These are phyloP conservation scores for Neonothopanus nambi DNA, from an alignment of 1,284 basidiomycete genomes.

Conservation along the genomic window DNA sequence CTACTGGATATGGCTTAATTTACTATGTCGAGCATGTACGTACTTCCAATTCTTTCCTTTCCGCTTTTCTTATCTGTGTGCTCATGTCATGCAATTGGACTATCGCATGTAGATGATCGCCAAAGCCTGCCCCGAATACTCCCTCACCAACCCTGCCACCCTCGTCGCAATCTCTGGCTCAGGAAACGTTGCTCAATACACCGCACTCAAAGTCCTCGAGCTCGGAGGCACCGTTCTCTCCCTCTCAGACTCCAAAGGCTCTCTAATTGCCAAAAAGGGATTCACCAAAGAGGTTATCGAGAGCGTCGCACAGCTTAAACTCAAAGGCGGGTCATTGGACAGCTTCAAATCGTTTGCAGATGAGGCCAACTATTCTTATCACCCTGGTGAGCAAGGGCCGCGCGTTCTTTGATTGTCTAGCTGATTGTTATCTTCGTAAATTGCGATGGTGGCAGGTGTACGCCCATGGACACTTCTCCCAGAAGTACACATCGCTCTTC, in stretches of 20 bases:
- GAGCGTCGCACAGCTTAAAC: constrained; percentile 63
- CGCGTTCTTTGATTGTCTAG: not conserved
- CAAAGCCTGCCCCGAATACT: constrained; percentile 46
- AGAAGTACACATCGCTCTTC: constrained; percentile 72
- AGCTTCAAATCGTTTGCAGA: constrained; percentile 42
- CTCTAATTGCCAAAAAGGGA: constrained; percentile 55
- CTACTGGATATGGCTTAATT: constrained; percentile 76
- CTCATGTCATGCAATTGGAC: constrained; percentile 30
- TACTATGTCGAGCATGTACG: constrained; percentile 77
- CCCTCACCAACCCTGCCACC: constrained; percentile 43
- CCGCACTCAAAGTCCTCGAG: constrained; percentile 79
- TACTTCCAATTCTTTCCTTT: constrained; percentile 15
- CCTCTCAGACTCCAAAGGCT: constrained; percentile 80
- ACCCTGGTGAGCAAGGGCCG: constrained; percentile 54
- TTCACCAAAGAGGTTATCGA: constrained; percentile 62
- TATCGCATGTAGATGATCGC: constrained; percentile 56
- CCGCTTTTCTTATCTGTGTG: not conserved
- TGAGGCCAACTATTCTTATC: constrained; percentile 57
- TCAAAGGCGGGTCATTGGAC: constrained; percentile 61
- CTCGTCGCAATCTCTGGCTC: constrained; percentile 74
- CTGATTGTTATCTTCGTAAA: too few relatives aligned
- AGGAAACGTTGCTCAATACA: constrained; percentile 78
- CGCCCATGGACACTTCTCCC: constrained; percentile 77
- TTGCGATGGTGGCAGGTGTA: constrained; percentile 34
- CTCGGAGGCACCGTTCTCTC: constrained; percentile 75